Evolutionary conservation across 176 grass and related monocot genomes (phyloP).

Genomic region (Aegilops umbellulata): DNA sequence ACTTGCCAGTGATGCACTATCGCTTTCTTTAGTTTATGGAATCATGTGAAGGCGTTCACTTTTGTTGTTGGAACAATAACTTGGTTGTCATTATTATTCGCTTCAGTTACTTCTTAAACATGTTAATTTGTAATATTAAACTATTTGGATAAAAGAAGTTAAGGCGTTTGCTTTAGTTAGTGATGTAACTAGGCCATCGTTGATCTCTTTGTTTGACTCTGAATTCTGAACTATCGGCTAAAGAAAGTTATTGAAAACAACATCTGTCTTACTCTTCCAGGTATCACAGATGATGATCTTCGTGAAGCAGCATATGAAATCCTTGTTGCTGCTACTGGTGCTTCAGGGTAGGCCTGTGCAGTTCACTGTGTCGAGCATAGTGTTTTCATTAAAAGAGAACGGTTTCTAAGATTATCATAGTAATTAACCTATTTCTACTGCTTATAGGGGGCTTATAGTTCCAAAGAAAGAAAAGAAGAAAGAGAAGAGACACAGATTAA

Average conservation of each 20-base stretch:
- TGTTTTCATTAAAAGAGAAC: background rate
- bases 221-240: background rate
- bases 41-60: background rate
- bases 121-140: slow-evolving; percentile 5
- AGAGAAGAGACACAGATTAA: slow-evolving; percentile 84
- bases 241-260: slow-evolving; percentile 27
- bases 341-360: slow-evolving; percentile 69
- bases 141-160: background rate
- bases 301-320: slow-evolving; percentile 99
- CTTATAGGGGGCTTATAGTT: slow-evolving; percentile 86
- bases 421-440: slow-evolving; percentile 16
- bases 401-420: slow-evolving; percentile 21
- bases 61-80: background rate
- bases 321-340: slow-evolving; percentile 89
- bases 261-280: slow-evolving; percentile 55
- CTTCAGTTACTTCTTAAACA: slow-evolving; percentile 17
- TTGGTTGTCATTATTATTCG: background rate
- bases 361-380: background rate
- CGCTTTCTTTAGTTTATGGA: slow-evolving; percentile 7
- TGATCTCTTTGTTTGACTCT: background rate
- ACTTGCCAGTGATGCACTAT: background rate
- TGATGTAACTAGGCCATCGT: background rate
- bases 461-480: slow-evolving; percentile 97
- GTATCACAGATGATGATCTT: slow-evolving; percentile 90
- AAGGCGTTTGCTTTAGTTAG: background rate